A percentile compares a stretch with the other conserved stretches of the same genome.
These are phyloP conservation scores for Pseudogymnoascus sp. DNA, from an alignment of 2,329 filamentous ascomycete genomes.

Conservation along the genomic window DNA sequence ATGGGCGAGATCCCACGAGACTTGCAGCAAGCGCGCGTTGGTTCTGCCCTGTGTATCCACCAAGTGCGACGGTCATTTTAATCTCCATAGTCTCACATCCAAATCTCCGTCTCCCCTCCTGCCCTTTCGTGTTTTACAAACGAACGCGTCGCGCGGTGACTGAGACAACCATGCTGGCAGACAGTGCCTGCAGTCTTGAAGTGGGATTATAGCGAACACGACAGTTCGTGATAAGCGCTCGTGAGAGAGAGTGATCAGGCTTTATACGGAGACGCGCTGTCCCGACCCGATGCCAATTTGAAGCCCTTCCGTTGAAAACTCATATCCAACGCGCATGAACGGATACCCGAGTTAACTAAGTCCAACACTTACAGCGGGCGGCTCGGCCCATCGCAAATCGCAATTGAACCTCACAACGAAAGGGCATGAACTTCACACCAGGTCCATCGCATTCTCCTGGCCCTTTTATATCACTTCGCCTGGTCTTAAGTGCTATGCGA, in stretches of 20 bases:
- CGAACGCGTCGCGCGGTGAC: slow-evolving; percentile 6
- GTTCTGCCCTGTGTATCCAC: not conserved
- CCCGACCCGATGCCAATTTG: not conserved
- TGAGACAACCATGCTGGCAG: not conserved
- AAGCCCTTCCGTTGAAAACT: not conserved
- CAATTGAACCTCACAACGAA: not conserved
- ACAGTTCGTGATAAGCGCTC: not conserved
- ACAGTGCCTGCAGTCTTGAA: not conserved
- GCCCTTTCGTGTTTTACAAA: slow-evolving; percentile 4
- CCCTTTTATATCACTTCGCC: not conserved
- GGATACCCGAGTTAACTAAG: not conserved
- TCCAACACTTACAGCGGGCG: not conserved
- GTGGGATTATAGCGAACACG: not conserved
- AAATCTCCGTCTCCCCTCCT: not conserved
- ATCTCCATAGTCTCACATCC: slow-evolving; percentile 8
- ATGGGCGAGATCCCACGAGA: not conserved
- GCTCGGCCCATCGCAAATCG: slow-evolving; percentile 3
- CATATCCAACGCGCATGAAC: not conserved
- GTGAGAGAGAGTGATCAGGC: not conserved
- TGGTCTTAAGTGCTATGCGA: slow-evolving; percentile 1
- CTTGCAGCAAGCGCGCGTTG: not conserved
- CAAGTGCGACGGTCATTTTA: not conserved
- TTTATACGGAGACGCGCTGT: not conserved
- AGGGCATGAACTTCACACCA: not conserved
- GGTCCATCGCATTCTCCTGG: not conserved